phyloP scores from a whole-genome alignment of 805 yeast genomes.

The Candida boleticola region DNA sequence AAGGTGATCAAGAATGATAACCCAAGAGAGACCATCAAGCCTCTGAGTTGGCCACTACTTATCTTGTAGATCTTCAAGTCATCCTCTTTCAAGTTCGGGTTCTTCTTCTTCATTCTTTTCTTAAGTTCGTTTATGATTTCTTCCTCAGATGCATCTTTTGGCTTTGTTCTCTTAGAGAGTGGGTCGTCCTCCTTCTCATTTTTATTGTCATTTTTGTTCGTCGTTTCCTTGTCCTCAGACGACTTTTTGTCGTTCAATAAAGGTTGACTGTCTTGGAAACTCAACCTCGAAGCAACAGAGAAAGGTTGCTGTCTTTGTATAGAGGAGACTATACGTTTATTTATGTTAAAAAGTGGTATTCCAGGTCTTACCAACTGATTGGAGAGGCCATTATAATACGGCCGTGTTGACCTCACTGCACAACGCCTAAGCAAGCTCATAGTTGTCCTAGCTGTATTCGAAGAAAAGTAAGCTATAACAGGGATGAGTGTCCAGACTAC shows the following conservation, averaged over 20 bases:
- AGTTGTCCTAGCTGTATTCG: no score
- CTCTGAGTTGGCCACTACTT: constrained; percentile 7
- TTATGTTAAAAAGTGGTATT: no score
- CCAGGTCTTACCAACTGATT: no score
- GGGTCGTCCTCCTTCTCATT: constrained; percentile 10
- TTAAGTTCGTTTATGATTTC: constrained; percentile 34
- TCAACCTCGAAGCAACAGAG: background rate
- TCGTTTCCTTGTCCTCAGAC: constrained; percentile 5
- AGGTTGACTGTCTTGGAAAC: background rate
- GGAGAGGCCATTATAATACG: no score
- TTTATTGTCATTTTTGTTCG: constrained; percentile 9
- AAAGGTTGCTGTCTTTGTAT: background rate
- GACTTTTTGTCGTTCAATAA: background rate
- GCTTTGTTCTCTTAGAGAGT: constrained; percentile 9
- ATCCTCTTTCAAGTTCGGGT: constrained; percentile 25
- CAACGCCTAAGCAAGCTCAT: background rate
- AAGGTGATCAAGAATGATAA: constrained; percentile 10
- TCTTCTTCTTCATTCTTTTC: constrained; percentile 26
- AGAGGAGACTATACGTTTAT: no score
- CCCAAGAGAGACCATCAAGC: constrained; percentile 3
- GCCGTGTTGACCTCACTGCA: background rate
- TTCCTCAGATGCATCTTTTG: constrained; percentile 26
- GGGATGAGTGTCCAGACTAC: no score
- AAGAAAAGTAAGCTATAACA: no score
- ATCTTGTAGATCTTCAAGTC: constrained; percentile 29